These are phyloP conservation scores for Dactylellina haptotyla DNA, from an alignment of 2,329 filamentous ascomycete species.

Conservation along the genomic window DNA sequence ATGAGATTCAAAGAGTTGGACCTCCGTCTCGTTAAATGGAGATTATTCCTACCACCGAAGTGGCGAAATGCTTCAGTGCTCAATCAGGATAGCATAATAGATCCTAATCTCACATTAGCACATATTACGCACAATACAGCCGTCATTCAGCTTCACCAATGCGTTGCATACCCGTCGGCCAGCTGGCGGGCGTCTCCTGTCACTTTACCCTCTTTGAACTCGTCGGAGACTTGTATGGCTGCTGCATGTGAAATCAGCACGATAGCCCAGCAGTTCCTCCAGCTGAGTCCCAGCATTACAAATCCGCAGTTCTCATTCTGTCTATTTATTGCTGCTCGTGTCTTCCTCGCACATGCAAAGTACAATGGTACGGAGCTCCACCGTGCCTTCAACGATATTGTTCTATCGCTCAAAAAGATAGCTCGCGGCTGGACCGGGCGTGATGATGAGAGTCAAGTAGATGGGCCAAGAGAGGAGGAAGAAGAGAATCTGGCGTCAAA, in stretches of 20 bases:
- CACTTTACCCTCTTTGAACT: constrained; percentile 63
- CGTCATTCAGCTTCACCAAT: constrained; percentile 66
- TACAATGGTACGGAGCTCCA: constrained; percentile 49
- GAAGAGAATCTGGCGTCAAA: constrained; percentile 47
- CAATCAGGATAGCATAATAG: constrained; percentile 60
- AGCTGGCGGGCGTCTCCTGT: constrained; percentile 59
- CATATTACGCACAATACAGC: constrained; percentile 67
- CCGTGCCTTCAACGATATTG: constrained; percentile 57
- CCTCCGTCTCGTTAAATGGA: constrained; percentile 64
- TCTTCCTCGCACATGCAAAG: constrained; percentile 60
- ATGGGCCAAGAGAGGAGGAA: constrained; percentile 12
- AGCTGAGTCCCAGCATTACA: constrained; percentile 59
- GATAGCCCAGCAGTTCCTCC: constrained; percentile 65
- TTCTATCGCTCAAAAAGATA: constrained; percentile 57
- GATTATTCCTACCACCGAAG: constrained; percentile 63
- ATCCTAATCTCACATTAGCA: constrained; percentile 66
- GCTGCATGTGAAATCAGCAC: constrained; percentile 65
- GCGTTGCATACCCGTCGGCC: constrained; percentile 63
- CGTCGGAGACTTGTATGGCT: constrained; percentile 65
- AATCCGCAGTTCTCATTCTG: constrained; percentile 64
- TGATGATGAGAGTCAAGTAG: not conserved
- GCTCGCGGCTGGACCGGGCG: constrained; percentile 55
- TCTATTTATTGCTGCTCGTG: constrained; percentile 64
- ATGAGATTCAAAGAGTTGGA: constrained; percentile 66
- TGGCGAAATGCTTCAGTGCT: constrained; percentile 61